These are phyloP conservation scores for Gracilaria gracilis DNA, from an alignment of 23 red algal genomes.

Conservation along the genomic window DNA sequence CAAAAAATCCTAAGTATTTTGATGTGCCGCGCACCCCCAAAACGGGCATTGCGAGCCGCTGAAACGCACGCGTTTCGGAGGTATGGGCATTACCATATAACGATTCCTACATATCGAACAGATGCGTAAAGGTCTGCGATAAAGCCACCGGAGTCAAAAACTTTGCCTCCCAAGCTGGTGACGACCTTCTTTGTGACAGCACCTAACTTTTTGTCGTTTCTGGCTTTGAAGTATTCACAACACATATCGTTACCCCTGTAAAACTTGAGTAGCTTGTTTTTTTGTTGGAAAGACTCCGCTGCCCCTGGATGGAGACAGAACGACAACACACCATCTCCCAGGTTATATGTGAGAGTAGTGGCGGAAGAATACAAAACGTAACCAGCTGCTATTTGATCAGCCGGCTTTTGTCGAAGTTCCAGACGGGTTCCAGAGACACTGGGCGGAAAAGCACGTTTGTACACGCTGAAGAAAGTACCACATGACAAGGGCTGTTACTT, in stretches of 20 bases:
- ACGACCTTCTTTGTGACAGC: not conserved
- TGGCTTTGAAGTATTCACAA: not conserved
- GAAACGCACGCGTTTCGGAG: too few species aligned
- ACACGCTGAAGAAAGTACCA: slow-evolving; percentile 87
- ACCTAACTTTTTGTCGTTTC: slow-evolving; percentile 14
- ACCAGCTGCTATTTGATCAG: slow-evolving; percentile 86
- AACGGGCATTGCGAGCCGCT: too few species aligned
- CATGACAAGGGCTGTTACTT: slow-evolving; percentile 46
- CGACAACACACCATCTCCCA: slow-evolving; percentile 69
- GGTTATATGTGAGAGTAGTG: slow-evolving; percentile 77
- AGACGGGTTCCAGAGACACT: slow-evolving; percentile 67
- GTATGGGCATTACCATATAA: slow-evolving; percentile 36
- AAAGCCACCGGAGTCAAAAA: slow-evolving; percentile 62
- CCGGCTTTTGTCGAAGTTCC: slow-evolving; percentile 72
- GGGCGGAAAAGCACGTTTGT: slow-evolving; percentile 66
- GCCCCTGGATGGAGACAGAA: slow-evolving; percentile 92
- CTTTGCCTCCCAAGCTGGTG: not conserved
- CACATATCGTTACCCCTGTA: not conserved
- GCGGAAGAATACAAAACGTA: slow-evolving; percentile 82
- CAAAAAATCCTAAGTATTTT: too few species aligned
- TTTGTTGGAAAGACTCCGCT: slow-evolving; percentile 81
- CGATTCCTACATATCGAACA: slow-evolving; percentile 52
- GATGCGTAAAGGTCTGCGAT: slow-evolving; percentile 71
- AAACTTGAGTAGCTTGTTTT: slow-evolving; percentile 27
- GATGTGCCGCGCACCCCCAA: too few species aligned